These are phyloP conservation scores for Vigna radiata DNA, from an alignment of 306 rosid genomes.

Conservation along the genomic window DNA sequence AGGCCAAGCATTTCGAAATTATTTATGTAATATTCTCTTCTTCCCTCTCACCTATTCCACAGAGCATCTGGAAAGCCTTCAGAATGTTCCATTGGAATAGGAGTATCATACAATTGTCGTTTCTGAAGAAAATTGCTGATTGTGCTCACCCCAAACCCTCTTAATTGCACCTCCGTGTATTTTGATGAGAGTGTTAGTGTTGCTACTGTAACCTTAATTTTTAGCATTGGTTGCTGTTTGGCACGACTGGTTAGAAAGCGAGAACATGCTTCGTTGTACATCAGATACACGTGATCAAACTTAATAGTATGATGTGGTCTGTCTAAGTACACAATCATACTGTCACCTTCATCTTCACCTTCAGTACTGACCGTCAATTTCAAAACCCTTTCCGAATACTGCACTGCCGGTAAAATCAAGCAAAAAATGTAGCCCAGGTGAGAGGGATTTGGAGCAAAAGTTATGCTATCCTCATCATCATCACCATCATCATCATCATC, in stretches of 20 bases:
- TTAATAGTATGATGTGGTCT: neutral
- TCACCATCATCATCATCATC: neutral
- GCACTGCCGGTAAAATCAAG: neutral
- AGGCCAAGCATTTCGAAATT: neutral
- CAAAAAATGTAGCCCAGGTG: constrained; percentile 21
- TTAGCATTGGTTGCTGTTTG: neutral
- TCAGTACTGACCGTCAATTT: neutral
- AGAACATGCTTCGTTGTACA: constrained; percentile 2
- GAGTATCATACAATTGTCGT: neutral
- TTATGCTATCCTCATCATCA: neutral
- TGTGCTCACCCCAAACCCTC: constrained; percentile 31
- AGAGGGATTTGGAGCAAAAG: neutral
- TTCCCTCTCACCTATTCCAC: too few species aligned
- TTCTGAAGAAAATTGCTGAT: neutral
- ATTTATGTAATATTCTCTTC: too few species aligned
- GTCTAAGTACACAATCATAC: neutral
- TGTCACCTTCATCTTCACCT: neutral
- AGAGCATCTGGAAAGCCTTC: too few species aligned
- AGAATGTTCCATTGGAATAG: neutral
- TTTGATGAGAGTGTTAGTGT: neutral
- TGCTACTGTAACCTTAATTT: constrained; percentile 7
- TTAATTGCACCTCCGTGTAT: neutral
- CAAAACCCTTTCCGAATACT: neutral
- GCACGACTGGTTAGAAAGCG: neutral
- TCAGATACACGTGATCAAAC: constrained; percentile 31